A percentile compares a stretch with the other conserved stretches of the same genome.
Evolutionary conservation across 1,284 basidiomycete genomes (phyloP).

Genomic region (Boletus sp.): DNA sequence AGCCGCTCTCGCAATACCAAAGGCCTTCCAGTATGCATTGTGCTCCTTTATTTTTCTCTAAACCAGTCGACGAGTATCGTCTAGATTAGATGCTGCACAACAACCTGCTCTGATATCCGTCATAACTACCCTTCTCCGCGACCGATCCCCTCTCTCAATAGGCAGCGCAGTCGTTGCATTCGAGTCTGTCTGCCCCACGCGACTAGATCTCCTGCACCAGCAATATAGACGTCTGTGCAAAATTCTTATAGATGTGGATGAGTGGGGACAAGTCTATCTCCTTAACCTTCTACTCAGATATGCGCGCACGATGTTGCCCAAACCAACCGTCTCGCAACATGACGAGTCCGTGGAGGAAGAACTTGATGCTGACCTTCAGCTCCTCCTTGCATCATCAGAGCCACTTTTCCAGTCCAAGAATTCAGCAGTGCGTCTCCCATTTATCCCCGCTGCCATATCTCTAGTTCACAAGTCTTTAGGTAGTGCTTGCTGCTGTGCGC

Average conservation of each 20-base stretch:
- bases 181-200: constrained; percentile 77
- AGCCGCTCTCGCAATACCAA: constrained; percentile 86
- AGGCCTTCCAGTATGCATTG: constrained; percentile 72
- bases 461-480: constrained; percentile 42
- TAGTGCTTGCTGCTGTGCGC: constrained; percentile 71
- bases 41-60: not conserved
- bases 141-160: constrained; percentile 85
- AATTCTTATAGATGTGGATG: constrained; percentile 87
- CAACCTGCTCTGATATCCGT: constrained; percentile 73
- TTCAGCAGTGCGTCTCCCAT: constrained; percentile 61
- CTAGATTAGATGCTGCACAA: constrained; percentile 73
- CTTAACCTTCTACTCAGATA: constrained; percentile 83
- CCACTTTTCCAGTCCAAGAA: constrained; percentile 84
- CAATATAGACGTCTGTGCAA: constrained; percentile 87
- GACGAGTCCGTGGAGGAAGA: constrained; percentile 40
- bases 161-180: constrained; percentile 88
- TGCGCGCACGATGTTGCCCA: constrained; percentile 78
- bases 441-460: not conserved
- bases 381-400: constrained; percentile 72
- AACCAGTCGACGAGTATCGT: constrained; percentile 4
- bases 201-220: constrained; percentile 83
- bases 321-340: constrained; percentile 49
- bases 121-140: constrained; percentile 73
- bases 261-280: constrained; percentile 91
- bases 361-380: constrained; percentile 72